Conservation (phyloP, 257 asterid genomes). For the Ilex aquifolium region DNA sequence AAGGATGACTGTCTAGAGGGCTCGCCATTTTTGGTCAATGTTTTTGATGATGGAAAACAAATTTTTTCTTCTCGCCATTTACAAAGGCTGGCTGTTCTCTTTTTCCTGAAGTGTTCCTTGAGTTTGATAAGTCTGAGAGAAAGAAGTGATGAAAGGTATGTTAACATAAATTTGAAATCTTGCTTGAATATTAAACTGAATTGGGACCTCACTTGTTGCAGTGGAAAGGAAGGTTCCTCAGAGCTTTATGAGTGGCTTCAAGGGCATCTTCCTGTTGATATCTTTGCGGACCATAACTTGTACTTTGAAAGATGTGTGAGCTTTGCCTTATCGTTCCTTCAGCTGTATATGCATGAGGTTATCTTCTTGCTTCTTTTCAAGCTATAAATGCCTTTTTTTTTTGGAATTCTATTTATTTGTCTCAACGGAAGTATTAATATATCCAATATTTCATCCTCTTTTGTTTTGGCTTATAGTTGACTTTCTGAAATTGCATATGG, state of each 20-base stretch:
- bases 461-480: no score
- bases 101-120: slow-evolving; percentile 66
- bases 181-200: slow-evolving; percentile 23
- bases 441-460: no score
- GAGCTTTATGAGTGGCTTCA: slow-evolving; percentile 69
- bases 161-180: slow-evolving; percentile 17
- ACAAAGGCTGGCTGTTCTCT: slow-evolving; percentile 63
- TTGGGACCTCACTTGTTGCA: slow-evolving; percentile 22
- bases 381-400: neutral
- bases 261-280: slow-evolving; percentile 45
- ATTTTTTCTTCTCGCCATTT: slow-evolving; percentile 39
- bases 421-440: no score
- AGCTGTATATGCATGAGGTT: slow-evolving; percentile 89
- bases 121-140: slow-evolving; percentile 29
- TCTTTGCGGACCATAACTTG: slow-evolving; percentile 30
- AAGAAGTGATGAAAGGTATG: slow-evolving; percentile 19
- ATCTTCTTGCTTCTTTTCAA: slow-evolving; percentile 13
- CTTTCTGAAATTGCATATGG: no score
- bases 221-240: slow-evolving; percentile 31
- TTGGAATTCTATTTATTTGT: no score
- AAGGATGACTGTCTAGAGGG: slow-evolving; percentile 50
- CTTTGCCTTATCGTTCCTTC: slow-evolving; percentile 63
- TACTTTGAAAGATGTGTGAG: slow-evolving; percentile 35
- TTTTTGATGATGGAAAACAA: slow-evolving; percentile 29
- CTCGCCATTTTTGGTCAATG: slow-evolving; percentile 62